Evolutionary conservation across 176 grass and related monocot genomes (phyloP), one percentile per base, ranked within the genome.

Genomic region (Ensete glaucum): DNA sequence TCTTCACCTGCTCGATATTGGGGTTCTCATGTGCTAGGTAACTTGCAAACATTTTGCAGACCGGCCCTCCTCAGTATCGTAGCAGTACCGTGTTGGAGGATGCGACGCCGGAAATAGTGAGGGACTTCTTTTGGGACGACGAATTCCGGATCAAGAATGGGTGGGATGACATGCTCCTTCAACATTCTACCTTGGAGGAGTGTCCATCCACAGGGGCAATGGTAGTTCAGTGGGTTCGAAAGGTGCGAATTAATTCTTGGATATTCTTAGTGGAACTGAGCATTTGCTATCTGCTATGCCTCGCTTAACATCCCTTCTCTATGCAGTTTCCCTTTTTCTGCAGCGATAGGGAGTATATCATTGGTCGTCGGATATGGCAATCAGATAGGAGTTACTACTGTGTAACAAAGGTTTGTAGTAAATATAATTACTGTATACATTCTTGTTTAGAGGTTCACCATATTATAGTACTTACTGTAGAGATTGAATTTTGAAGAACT

Each of bases 51-150:
- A 14, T 34, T 2, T 80, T 22, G 10, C 84, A 99, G 96, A 82
- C 75, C 11, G 88, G 91, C 50, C 90, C 88, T 0, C 84, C 88
- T 2, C 96, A 99, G 53, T 99, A 86, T 63, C 82, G 91, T 50
- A 99, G 85, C 65, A 99, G 96, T 69, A 88, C 91, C 1, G 71
- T 99, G 64, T 95, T 94, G 20, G 96, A 99, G 68, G 91, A 99
- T 64, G 76, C 91, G 0, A 86, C 82, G 0, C 84, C 96, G 14
- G 96, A 95, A 53, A 79, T 86, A 10, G 84, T 99, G 1, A 83
- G 86, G 76, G 96, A 95, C 78, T 95, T 99, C 86, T 99, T 99
- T 80, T 91, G 96, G 96, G 96, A 99, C 2, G 96, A 99, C 14
- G 91, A 99, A 22, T 99, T 99, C 79, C 83, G 96, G 75, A 85